Evolutionary conservation across 2,329 filamentous ascomycete genomes (phyloP), one percentile per base, ranked within the genome.

Genomic region (Alternaria infectoria): DNA sequence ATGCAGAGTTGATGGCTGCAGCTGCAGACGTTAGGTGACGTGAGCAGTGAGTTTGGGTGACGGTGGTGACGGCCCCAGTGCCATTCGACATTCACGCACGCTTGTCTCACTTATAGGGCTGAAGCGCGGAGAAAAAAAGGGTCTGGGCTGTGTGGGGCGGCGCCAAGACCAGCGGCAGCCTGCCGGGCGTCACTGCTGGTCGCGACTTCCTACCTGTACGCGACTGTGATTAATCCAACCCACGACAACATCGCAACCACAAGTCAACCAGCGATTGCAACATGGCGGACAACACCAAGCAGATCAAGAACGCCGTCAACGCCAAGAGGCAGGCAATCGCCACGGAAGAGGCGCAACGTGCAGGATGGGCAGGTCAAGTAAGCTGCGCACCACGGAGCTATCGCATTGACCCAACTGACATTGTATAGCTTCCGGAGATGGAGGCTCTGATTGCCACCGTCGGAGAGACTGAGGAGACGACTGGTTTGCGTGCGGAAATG

Each of bases 361-460:
- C 62, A 46, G 65, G 65, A 23, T 77, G 73, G 73, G 54, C 47
- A 5, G 44, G 61, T 13, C 46, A 50, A 15, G 45, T 60, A 10
- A 13, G 54, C 30, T 54, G 59, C 25, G 40, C 59, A 19, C 30
- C 28, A 49, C 49, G 15, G 28, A n/a, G 44, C 62, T 68, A 44
- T 61, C 50, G 40, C 50, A 30, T 19, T 7, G 44, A 15, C 44
- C 32, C 3, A 4, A 23, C 54, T 57, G 13, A 57, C 21, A 4
- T 25, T 17, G 25, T 60, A 6, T 47, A 70, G 61, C 50, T 65
- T 15, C 51, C 63, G 23, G 74, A 94, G 91, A 88, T 97, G 77
- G 92, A 94, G 75, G 89, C 92, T 40, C 89, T 97, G 63, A 83
- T 90, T 74, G 85, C 88, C 59, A 91, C 92, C 69, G 88, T 97